Evolutionary conservation across 2,329 filamentous ascomycete species (phyloP), one percentile per base, ranked within the genome.

Genomic region (Sclerotinia sclerotiorum): DNA sequence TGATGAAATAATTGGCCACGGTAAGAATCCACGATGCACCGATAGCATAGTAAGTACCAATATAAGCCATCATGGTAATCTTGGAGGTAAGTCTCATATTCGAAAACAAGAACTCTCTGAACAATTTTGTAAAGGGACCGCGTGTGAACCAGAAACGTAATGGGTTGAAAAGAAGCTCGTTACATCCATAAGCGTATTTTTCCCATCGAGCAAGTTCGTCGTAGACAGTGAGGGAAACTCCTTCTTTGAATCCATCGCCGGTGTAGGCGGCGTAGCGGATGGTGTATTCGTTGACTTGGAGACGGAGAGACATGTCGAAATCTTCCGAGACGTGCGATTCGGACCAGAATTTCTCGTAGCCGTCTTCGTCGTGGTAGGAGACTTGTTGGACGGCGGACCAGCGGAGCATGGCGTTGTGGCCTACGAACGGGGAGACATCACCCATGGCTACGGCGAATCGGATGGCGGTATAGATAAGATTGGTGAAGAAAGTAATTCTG

Each of bases 131-230:
- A 77, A 94, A 91, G 24, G 92, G 92, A 0, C 92, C 92, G 15
- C 84, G 85, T 76, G 84, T 88, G 57, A 87, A 78, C 92, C 92
- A 94, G 73, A 87, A 88, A 69, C 86, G 84, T 70, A 94, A 82
- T 2, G 91, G 92, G 76, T 94, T 85, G 82, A 95, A 94, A 69
- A 94, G 83, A 68, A 94, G 83, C 80, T 94, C 91, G 77, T 91
- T 92, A 80, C 92, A 94, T 49, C 91, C 91, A 74, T 93, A 94
- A 2, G 91, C 92, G 77, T 93, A 93, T 80, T 94, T 94, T 77
- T 94, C 91, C 91, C 92, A 94, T 68, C 92, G 89, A 1, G 90
- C 89, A 69, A 94, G 83, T 79, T 94, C 92, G 79, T 94, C 91
- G 77, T 94, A 93, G 13, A 94, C 90, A 0, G 91, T 94, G 67